Percentiles rank a stretch among this genome's conserved stretches.
Evolutionary conservation across 768 basidiomycete genomes (phyloP).

Genomic region (Mycena alexandri): DNA sequence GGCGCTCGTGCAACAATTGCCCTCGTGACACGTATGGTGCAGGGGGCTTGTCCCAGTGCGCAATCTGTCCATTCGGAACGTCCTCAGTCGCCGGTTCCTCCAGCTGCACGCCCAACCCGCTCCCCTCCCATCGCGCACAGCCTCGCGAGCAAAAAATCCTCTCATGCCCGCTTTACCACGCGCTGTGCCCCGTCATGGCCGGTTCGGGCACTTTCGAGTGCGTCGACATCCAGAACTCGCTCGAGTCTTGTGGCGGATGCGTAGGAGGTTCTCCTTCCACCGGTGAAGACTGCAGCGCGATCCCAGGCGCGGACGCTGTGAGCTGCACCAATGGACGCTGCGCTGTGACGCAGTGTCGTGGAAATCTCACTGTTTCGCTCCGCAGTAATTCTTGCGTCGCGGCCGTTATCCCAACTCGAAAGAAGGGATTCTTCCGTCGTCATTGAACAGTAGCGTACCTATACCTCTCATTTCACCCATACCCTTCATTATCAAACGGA

Average conservation of each 20-base stretch:
- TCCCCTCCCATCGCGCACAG: not conserved
- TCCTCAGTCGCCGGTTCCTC: not conserved
- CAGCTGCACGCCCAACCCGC: not conserved
- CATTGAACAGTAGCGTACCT: no score
- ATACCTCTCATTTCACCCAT: no score
- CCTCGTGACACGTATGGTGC: not conserved
- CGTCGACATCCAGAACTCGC: not conserved
- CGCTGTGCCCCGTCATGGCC: not conserved
- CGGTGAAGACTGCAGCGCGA: conserved; percentile 3
- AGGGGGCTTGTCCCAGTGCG: not conserved
- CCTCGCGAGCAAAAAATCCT: not conserved
- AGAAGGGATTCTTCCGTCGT: no score
- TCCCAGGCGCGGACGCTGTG: not conserved
- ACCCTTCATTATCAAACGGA: no score
- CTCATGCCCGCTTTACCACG: not conserved
- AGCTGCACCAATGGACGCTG: not conserved
- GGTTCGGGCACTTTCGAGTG: not conserved
- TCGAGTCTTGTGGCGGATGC: conserved; percentile 13
- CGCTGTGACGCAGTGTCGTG: not conserved
- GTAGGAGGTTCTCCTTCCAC: not conserved
- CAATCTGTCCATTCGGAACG: not conserved
- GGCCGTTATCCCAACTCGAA: no score
- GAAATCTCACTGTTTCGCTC: not conserved
- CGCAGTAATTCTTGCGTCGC: not conserved
- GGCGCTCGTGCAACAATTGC: not conserved